Evolutionary conservation across 73 alveolate species (phyloP).

Genomic region (Paramecium primaurelia): DNA sequence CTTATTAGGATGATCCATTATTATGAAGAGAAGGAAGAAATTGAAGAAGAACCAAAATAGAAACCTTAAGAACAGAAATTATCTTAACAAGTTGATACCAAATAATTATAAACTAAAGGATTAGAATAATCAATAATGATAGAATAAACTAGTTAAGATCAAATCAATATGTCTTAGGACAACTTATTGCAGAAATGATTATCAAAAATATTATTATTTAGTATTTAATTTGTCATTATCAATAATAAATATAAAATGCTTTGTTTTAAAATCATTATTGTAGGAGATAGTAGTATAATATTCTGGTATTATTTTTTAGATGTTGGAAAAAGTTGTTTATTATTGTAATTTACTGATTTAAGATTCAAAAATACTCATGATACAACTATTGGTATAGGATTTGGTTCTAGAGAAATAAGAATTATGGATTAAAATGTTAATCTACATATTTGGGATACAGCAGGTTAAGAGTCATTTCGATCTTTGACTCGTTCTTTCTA

Average conservation of each 20-base stretch:
- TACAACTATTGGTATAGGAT: not conserved
- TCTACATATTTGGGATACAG: slow-evolving; percentile 63
- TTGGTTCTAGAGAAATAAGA: not conserved
- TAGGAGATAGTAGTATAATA: not conserved
- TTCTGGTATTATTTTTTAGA: not conserved
- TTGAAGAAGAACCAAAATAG: slow-evolving; percentile 4
- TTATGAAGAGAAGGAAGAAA: slow-evolving; percentile 25
- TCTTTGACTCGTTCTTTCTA: not conserved
- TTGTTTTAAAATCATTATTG: not conserved
- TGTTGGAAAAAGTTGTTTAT: slow-evolving; percentile 68
- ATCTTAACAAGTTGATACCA: not conserved
- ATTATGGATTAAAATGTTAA: not conserved
- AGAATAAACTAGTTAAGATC: not conserved
- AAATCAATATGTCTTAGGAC: slow-evolving; percentile 31
- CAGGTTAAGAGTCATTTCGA: slow-evolving; percentile 65
- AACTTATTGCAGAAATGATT: not conserved
- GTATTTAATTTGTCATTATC: not conserved
- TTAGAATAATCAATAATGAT: not conserved
- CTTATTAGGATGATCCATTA: slow-evolving; percentile 13
- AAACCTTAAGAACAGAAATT: not conserved
- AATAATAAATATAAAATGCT: not conserved
- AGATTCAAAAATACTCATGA: slow-evolving; percentile 52
- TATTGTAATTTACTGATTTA: slow-evolving; percentile 66
- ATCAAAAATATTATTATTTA: not conserved
- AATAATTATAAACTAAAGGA: not conserved